Conservation (phyloP, 129 eudicot species). For the Tagetes erecta region DNA sequence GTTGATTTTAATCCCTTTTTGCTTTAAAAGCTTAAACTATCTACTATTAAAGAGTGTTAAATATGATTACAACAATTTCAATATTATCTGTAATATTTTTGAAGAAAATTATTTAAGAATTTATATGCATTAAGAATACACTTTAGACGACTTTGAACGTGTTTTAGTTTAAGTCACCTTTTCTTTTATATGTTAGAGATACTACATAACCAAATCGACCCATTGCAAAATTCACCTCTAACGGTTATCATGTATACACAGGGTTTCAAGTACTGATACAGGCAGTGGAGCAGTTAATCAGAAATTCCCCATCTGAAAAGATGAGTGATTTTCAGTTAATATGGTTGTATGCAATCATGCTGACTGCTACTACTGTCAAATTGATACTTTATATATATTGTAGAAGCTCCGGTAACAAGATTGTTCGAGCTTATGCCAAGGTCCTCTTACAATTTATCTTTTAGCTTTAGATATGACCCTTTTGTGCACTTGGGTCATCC, state of each 20-base stretch:
- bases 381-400: slow-evolving; percentile 61
- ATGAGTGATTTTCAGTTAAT: slow-evolving; percentile 44
- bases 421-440: slow-evolving; percentile 81
- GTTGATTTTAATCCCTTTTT: background rate
- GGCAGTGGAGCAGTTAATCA: slow-evolving; percentile 59
- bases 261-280: slow-evolving; percentile 70
- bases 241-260: slow-evolving; percentile 16
- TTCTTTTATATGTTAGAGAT: background rate
- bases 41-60: background rate
- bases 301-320: slow-evolving; percentile 49
- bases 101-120: background rate
- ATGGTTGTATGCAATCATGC: slow-evolving; percentile 65
- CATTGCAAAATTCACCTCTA: background rate
- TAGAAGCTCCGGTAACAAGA: slow-evolving; percentile 67
- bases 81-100: background rate
- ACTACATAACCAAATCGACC: background rate
- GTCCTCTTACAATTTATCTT: slow-evolving; percentile 23
- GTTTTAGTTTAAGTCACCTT: background rate
- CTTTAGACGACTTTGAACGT: background rate
- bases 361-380: slow-evolving; percentile 57
- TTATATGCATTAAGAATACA: background rate
- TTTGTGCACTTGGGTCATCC: background rate
- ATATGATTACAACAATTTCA: background rate
- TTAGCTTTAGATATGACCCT: background rate
- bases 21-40: background rate